These are phyloP conservation scores for Apocynum venetum DNA, from an alignment of 257 asterid species.

Conservation along the genomic window DNA sequence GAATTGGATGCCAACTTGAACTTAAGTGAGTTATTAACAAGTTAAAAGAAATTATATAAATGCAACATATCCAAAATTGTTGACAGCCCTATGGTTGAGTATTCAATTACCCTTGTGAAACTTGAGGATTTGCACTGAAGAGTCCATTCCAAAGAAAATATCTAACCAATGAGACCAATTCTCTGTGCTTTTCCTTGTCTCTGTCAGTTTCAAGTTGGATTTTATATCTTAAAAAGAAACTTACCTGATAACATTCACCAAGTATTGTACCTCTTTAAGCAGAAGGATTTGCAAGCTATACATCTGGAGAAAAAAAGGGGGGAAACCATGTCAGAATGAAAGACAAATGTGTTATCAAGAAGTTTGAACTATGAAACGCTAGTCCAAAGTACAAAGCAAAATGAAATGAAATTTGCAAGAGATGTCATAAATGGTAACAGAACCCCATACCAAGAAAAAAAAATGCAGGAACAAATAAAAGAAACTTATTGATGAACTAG, in stretches of 20 bases:
- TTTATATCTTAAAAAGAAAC: neutral
- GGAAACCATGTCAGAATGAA: neutral
- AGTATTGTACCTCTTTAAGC: neutral
- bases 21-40: neutral
- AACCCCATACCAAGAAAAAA: neutral
- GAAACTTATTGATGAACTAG: neutral
- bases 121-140: neutral
- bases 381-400: neutral
- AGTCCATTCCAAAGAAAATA: neutral
- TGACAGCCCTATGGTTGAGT: neutral
- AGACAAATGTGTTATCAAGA: neutral
- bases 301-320: constrained; percentile 7
- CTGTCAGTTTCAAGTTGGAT: constrained; percentile 2
- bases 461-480: neutral
- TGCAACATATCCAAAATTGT: neutral
- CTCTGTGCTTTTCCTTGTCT: constrained; percentile 6
- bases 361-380: neutral
- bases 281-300: neutral
- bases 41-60: neutral
- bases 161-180: constrained; percentile 3
- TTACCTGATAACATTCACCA: constrained; percentile 6
- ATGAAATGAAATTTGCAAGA: neutral
- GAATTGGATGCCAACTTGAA: neutral
- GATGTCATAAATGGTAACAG: neutral
- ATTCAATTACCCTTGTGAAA: neutral